Evolutionary conservation across 1,284 basidiomycete genomes (phyloP), one percentile per base, ranked within the genome.

Genomic region (Meira nashicola): DNA sequence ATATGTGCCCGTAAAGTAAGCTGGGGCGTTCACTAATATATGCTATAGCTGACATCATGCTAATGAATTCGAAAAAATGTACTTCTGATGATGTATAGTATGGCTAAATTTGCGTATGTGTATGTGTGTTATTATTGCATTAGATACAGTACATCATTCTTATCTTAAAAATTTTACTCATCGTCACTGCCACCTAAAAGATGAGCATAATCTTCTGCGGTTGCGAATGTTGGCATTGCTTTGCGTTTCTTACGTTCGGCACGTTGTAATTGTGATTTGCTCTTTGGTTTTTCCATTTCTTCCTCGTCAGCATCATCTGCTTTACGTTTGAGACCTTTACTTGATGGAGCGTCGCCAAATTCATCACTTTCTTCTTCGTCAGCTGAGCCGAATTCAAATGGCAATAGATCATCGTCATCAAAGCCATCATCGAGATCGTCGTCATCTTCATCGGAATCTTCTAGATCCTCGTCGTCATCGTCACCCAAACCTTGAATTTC

Each of bases 121-220:
- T 19, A 8, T 23, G 23, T 19, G 23, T 19, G 43, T 19, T 19
- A 23, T 8, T 46, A 19, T 46, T 19, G 19, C 43, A 19, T 23
- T 46, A 3, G 43, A 23, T 19, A 19, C 43, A 23, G 19, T 46
- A 19, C 23, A 19, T 46, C 8, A 46, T 4, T 46, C 37, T 49
- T 15, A 10, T 48, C 33, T 33, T 4, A 8, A 33, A 8, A 8
- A 11, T n/a, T 19, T 14, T 58, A 52, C 37, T 58, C 57, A 23
- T 60, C 57, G 38, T 58, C 55, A 21, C 53, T 55, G 17, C 38
- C 25, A 14, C 57, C 71, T 2, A 97, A 92, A 82, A 97, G 83
- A 79, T 86, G 88, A 51, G 89, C 89, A 74, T 95, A 98, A 69
- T 96, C 94, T 64, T 97, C 94, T 66, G 94, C 94, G 75, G 86